Evolutionary conservation across 164 flowering plant genomes (phyloP).

Genomic region (Chloranthus sessilifolius): DNA sequence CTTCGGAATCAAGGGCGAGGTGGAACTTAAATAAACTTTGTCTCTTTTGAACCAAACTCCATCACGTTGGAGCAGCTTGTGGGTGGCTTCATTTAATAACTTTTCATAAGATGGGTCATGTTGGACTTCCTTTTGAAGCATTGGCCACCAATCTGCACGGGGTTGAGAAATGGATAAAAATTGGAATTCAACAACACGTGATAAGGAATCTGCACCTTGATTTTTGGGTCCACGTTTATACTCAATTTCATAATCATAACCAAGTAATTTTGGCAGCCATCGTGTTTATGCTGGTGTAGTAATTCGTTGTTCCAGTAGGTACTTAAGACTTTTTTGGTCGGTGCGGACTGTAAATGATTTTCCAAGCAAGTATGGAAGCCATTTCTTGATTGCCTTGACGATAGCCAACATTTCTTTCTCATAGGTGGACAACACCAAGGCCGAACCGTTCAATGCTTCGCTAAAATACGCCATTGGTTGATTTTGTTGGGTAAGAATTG

Average conservation of each 20-base stretch:
- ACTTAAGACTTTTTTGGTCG: slow-evolving; percentile 4
- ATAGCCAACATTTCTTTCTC: slow-evolving; percentile 9
- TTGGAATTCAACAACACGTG: slow-evolving; percentile 7
- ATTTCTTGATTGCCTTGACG: neutral
- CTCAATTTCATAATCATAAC: neutral
- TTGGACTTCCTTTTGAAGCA: slow-evolving; percentile 6
- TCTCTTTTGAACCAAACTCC: neutral
- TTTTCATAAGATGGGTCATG: slow-evolving; percentile 5
- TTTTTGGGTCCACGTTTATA: slow-evolving; percentile 1
- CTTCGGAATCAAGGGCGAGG: neutral
- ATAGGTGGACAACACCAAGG: slow-evolving; percentile 1
- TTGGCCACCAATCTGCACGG: slow-evolving; percentile 10
- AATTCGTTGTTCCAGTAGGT: neutral
- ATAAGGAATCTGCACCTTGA: slow-evolving; percentile 6
- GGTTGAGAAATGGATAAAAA: neutral
- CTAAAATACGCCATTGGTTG: neutral
- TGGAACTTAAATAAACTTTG: neutral
- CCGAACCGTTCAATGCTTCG: neutral
- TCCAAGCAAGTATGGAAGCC: neutral
- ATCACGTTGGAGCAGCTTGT: neutral
- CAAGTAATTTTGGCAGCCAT: neutral
- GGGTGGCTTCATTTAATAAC: neutral
- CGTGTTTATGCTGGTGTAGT: slow-evolving; percentile 1
- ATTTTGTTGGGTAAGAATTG: neutral
- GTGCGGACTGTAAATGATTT: slow-evolving; percentile 2